Percentiles rank a stretch among this genome's conserved stretches.
Conservation (phyloP, 257 asterid genomes). For the Verbena officinalis region DNA sequence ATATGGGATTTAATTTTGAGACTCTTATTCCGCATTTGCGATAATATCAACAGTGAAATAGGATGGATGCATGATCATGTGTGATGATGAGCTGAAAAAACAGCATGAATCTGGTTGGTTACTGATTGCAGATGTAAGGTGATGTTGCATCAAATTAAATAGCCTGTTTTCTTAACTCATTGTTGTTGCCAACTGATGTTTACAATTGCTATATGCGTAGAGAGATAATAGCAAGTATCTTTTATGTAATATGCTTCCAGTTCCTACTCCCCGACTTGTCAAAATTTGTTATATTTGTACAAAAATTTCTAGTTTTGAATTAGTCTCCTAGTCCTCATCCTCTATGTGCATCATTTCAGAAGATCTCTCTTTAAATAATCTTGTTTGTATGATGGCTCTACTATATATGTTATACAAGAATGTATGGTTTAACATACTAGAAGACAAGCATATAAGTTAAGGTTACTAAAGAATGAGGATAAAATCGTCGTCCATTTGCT, state of each 20-base stretch:
- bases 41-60: constrained; percentile 26
- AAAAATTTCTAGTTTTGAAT: no score
- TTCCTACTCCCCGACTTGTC: neutral
- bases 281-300: constrained; percentile 19
- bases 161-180: neutral
- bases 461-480: no score
- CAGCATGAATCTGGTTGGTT: constrained; percentile 50
- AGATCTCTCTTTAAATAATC: no score
- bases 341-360: no score
- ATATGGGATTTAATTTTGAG: constrained; percentile 64
- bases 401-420: no score
- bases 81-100: constrained; percentile 32
- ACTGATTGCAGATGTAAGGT: constrained; percentile 7
- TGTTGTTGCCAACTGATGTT: constrained; percentile 9
- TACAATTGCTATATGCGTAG: constrained; percentile 11
- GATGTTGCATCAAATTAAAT: constrained; percentile 10
- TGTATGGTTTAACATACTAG: no score
- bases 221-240: constrained; percentile 17
- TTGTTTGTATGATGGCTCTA: no score
- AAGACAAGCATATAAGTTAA: no score
- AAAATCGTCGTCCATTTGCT: no score
- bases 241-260: neutral
- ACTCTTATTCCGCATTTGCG: constrained; percentile 27
- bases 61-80: constrained; percentile 32
- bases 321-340: no score